A percentile compares a stretch with the other conserved stretches of the same genome.
Evolutionary conservation across 2,329 filamentous ascomycete genomes (phyloP).

Genomic region (Epichloe baconii): DNA sequence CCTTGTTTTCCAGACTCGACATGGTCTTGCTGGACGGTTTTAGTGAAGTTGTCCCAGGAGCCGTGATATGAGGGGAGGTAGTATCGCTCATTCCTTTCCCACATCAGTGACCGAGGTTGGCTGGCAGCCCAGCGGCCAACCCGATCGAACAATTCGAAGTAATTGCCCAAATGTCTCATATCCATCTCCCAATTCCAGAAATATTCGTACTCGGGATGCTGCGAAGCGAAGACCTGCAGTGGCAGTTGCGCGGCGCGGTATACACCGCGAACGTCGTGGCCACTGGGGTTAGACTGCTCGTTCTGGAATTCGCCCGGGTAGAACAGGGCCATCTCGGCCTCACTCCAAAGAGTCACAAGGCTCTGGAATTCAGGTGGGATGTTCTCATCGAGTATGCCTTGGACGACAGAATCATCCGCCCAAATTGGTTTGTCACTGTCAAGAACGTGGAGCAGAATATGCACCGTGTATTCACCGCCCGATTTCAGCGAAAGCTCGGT

Average conservation of each 20-base stretch:
- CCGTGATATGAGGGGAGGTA: slow-evolving; percentile 62
- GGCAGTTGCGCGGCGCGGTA: slow-evolving; percentile 53
- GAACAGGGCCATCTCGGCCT: slow-evolving; percentile 68
- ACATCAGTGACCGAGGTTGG: slow-evolving; percentile 59
- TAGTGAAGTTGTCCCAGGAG: slow-evolving; percentile 57
- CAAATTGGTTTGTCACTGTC: slow-evolving; percentile 69
- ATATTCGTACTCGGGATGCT: slow-evolving; percentile 51
- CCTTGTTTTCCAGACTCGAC: slow-evolving; percentile 35
- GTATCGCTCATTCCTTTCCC: slow-evolving; percentile 66
- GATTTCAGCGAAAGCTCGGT: slow-evolving; percentile 65
- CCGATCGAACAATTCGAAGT: slow-evolving; percentile 61
- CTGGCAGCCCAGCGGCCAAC: slow-evolving; percentile 52
- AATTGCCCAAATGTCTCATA: slow-evolving; percentile 50
- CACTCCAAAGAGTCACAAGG: slow-evolving; percentile 73
- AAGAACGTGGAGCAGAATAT: slow-evolving; percentile 76
- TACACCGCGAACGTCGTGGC: slow-evolving; percentile 51
- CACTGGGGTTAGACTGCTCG: slow-evolving; percentile 44
- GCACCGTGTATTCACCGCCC: slow-evolving; percentile 69
- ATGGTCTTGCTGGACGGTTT: slow-evolving; percentile 50
- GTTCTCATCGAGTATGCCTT: slow-evolving; percentile 54
- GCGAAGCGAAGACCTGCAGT: slow-evolving; percentile 49
- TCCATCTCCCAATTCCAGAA: slow-evolving; percentile 65
- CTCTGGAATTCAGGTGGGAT: slow-evolving; percentile 64
- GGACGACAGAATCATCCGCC: slow-evolving; percentile 62
- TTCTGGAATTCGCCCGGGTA: slow-evolving; percentile 61